These are phyloP conservation scores for Syzygium aqueum DNA, from an alignment of 345 rosid genomes.

Conservation along the genomic window DNA sequence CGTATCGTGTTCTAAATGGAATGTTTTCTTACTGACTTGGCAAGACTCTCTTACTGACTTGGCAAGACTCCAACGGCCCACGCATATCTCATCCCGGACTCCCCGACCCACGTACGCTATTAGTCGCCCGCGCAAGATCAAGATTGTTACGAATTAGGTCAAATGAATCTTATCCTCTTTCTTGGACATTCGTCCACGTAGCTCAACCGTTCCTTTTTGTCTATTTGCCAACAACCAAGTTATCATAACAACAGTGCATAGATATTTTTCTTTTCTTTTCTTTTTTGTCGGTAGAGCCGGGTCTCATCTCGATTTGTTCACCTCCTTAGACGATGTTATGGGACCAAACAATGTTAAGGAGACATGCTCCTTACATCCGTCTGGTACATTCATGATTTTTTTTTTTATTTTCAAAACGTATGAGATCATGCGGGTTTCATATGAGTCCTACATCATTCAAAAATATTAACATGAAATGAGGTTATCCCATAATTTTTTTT, in stretches of 20 bases:
- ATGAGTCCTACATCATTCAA: accelerated
- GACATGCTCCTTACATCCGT: not conserved
- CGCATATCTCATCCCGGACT: too few relatives aligned
- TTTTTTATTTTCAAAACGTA: not conserved
- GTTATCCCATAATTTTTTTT: accelerated
- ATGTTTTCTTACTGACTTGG: too few relatives aligned
- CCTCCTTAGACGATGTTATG: too few relatives aligned
- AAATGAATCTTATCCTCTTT: not conserved
- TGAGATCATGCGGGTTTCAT: accelerated
- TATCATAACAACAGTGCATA: not conserved
- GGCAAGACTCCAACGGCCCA: too few relatives aligned
- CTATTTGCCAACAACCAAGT: not conserved
- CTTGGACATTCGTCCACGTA: not conserved
- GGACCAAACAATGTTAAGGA: accelerated
- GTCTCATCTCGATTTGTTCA: not conserved
- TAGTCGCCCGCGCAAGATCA: too few relatives aligned
- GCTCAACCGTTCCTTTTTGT: not conserved
- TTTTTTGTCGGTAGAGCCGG: accelerated
- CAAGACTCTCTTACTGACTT: too few relatives aligned
- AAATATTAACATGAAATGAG: too few relatives aligned
- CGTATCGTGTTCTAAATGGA: too few relatives aligned
- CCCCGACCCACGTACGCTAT: too few relatives aligned
- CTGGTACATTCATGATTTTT: accelerated
- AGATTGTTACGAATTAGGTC: not conserved
- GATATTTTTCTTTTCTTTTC: too few relatives aligned